Evolutionary conservation across 768 basidiomycete species (phyloP), one percentile per base, ranked within the genome.

Genomic region (Cyclocybe cylindracea): DNA sequence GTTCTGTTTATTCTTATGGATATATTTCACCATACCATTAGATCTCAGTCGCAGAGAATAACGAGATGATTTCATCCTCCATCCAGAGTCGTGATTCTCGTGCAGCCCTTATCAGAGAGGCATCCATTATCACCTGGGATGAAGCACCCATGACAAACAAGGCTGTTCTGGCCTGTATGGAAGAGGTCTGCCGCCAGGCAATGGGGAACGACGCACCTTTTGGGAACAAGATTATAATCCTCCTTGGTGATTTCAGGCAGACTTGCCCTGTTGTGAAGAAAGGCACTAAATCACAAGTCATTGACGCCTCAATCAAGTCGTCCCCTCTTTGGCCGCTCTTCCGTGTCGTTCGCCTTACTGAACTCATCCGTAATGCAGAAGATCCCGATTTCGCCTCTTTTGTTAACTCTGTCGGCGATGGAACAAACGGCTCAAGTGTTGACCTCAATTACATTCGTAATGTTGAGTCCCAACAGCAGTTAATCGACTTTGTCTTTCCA

Each of bases 111-210:
- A 65, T 77, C 7, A 51, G 47, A 0, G 51, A 66, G 16, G 61
- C 71, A 0, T 37, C 59, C 1, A 46, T 69, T 0, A 64, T 76
- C 16, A 64, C 72, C 3, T 76, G 74, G 71, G 76, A 78, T 58
- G 75, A 78, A 57, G 66, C 70, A 3, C 75, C 76, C 1, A 74
- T 74, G 70, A 70, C 68, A 11, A 72, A 76, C 44, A 58, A 52
- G 19, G 65, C 71, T 0, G 70, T 68, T 0, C 46, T 73, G 0
- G 44, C 53, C 8, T 73, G 72, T 48, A 66, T 75, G 8, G 68
- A 76, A 38, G 67, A 70, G 11, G 57, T 65, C 0, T 67, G 64
- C 29, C 63, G 64, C 4, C 55, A 54, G 6, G 56, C 70, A 24
- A 70, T 61, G 60, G 39, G 55, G 4, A 66, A 18, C 9, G 46